Base-by-base conservation (phyloP, 306 rosid genomes). In the Prunus mongolica region DNA sequence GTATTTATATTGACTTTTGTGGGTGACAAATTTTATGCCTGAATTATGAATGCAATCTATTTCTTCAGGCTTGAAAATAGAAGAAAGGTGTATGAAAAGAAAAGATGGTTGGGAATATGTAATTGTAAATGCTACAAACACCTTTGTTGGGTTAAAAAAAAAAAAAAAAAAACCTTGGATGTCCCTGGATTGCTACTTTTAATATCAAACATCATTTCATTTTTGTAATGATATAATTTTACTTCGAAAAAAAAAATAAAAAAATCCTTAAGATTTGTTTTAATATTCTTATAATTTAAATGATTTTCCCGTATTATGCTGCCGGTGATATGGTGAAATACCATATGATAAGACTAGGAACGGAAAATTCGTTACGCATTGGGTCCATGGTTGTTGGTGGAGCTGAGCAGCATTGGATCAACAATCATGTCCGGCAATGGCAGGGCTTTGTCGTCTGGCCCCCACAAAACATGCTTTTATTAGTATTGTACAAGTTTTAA, bases 361-460 rank as follows among this genome's bases (percentile, higher is more conserved):
- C 20, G 22, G 57, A 16, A 52, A 19, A n/a, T 55, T 55, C 25
- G 27, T 55, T 55, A 54, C 13, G 2, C 45, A 3, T 38, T 12
- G 30, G 60, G 80, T 61, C 69, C 69, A 71, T 22, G 22, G 25
- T 64, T 47, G 68, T 71, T 32, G 73, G 76, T 27, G 54, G n/a
- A 70, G 80, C 30, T 44, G 72, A 46, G 77, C 61, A 56, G 62
- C 74, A 44, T 77, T 78, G 65, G 70, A 81, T 12, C 65, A 65
- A 30, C 65, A 14, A 46, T 32, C 55, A 64, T 62, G 67, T 62
- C 20, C 15, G 46, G 72, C 46, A 81, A 76, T 47, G 71, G 73
- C 64, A 58, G 16, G 16, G 64, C 15, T 22, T 12, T 24, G 66
- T 54, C 18, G 41, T 34, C 25, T 30, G 3, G 86, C 64, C 78